These are phyloP conservation scores for Ballota nigra DNA, from an alignment of 257 asterid genomes.

Conservation along the genomic window DNA sequence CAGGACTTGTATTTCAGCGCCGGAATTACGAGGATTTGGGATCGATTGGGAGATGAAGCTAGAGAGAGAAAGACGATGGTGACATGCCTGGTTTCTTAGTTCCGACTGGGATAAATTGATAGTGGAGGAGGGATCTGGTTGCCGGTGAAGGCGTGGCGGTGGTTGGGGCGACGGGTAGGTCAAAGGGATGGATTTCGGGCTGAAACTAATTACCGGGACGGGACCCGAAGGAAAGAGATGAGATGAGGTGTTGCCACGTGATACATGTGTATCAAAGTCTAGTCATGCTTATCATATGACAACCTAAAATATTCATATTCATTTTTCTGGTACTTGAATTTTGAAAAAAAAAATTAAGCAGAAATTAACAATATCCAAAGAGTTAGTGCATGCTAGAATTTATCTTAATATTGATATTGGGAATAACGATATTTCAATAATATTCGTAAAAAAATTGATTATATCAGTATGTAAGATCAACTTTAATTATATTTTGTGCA, in stretches of 20 bases:
- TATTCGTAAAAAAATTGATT: too few species aligned
- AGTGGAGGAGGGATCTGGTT: neutral
- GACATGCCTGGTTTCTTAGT: slow-evolving; percentile 17
- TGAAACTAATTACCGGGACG: neutral
- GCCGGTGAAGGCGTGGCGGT: neutral
- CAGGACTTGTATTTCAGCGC: neutral
- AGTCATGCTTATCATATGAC: too few species aligned
- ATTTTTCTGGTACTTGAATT: too few species aligned
- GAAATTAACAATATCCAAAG: too few species aligned
- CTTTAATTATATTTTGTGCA: too few species aligned
- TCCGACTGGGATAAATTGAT: neutral
- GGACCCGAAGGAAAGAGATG: slow-evolving; percentile 26
- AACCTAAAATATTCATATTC: too few species aligned
- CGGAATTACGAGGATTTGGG: slow-evolving; percentile 2
- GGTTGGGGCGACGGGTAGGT: slow-evolving; percentile 24
- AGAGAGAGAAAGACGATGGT: neutral
- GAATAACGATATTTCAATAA: too few species aligned
- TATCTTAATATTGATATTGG: too few species aligned
- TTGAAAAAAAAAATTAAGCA: too few species aligned
- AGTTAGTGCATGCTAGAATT: too few species aligned
- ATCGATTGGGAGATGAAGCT: neutral
- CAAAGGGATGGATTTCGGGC: neutral
- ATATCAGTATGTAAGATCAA: too few species aligned
- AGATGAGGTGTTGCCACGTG: slow-evolving; percentile 34
- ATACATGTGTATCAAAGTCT: neutral